Evolutionary conservation across 441 rosid species (phyloP), one percentile per base, ranked within the genome.

Genomic region (Omphalea diandra): DNA sequence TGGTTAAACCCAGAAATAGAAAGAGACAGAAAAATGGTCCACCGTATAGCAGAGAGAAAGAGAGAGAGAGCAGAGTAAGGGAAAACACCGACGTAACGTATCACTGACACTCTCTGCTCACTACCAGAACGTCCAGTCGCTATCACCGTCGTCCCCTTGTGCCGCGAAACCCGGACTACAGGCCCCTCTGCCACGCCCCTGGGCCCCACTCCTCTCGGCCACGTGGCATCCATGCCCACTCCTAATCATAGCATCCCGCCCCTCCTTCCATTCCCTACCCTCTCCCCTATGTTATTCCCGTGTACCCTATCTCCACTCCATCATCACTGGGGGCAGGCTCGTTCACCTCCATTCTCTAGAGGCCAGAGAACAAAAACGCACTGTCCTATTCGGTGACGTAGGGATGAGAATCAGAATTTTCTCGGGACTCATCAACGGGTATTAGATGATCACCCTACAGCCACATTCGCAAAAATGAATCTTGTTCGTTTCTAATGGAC

Each of bases 101-200:
- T 77, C 85, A 71, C 83, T 83, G 90, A 82, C 83, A 63, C 29
- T n/a, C 38, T 0, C 65, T 69, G 65, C 32, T 7, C 15, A 24
- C 36, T 4, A 20, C 50, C 72, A 71, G 73, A 73, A 53, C 69
- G 85, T 80, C 80, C 63, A 22, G 86, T 84, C 90, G n/a, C 75
- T 36, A 67, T 86, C 84, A 72, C 29, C 52, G 17, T 69, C 76
- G 78, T 81, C 80, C 77, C 74, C 75, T 79, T 65, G 61, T 75
- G 82, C 89, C 87, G 84, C 67, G 72, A 86, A 86, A 86, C 83
- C 67, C 89, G 89, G 87, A 79, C 80, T 83, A 76, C 83, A 84
- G 84, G 75, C 85, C 53, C 71, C 82, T 80, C 79, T 33, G 58
- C 33, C 58, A 3, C 63, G 6, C 41, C n/a, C 24, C 31, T 17